Evolutionary conservation across 1,284 basidiomycete genomes (phyloP).

Genomic region (Trametes sp.): DNA sequence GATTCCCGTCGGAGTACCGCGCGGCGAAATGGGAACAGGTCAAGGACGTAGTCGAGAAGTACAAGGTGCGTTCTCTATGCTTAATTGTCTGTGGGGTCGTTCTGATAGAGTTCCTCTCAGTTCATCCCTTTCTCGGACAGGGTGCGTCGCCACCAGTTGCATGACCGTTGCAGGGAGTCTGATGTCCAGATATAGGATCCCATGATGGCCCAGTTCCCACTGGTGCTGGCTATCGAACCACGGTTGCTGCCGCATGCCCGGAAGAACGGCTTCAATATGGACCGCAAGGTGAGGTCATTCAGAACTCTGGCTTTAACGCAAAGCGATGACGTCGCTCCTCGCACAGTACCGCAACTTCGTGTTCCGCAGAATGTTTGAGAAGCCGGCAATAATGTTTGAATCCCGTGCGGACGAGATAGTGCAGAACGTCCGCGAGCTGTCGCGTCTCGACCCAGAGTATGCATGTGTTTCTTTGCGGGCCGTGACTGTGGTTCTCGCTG

Average conservation of each 20-base stretch:
- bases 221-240: conserved; percentile 77
- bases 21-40: conserved; percentile 67
- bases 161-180: conserved; percentile 8
- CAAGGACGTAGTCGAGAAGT: conserved; percentile 70
- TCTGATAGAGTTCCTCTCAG: conserved; percentile 44
- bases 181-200: conserved; percentile 59
- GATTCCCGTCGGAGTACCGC: conserved; percentile 60
- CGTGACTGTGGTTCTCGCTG: conserved; percentile 3
- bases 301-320: conserved; percentile 11
- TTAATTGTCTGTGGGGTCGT: conserved; percentile 20
- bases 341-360: conserved; percentile 80
- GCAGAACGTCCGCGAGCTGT: conserved; percentile 70
- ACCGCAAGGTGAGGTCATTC: conserved; percentile 60
- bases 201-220: conserved; percentile 76
- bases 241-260: conserved; percentile 74
- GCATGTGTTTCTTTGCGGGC: conserved; percentile 33
- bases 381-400: conserved; percentile 56
- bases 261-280: conserved; percentile 77
- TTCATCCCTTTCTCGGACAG: conserved; percentile 79
- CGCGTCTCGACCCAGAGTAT: conserved; percentile 70
- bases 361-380: conserved; percentile 83
- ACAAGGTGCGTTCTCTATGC: conserved; percentile 55
- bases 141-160: conserved; percentile 45
- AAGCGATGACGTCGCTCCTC: conserved; percentile 15
- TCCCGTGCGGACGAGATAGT: conserved; percentile 67